Conservation (phyloP, 805 yeast genomes). For the Barnettozyma botsteinii region DNA sequence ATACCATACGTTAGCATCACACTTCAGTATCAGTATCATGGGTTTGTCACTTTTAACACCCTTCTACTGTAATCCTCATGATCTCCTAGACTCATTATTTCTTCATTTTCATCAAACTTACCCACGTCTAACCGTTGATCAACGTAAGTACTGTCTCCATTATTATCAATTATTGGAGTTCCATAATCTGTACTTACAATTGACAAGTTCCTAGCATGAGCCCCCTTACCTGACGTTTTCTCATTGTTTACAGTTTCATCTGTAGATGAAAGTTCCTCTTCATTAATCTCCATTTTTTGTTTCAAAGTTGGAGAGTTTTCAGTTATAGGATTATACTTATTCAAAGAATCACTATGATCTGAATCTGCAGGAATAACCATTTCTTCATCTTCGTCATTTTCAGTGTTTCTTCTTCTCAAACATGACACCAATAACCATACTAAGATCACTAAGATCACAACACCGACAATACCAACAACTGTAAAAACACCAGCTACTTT, state of each 20-base stretch:
- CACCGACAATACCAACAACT: constrained; percentile 62
- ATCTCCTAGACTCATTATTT: constrained; percentile 36
- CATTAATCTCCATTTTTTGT: constrained; percentile 16
- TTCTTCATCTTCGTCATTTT: constrained; percentile 10
- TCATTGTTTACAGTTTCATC: constrained; percentile 11
- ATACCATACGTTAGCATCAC: too few relatives aligned
- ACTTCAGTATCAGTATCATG: too few relatives aligned
- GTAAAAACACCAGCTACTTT: constrained; percentile 84
- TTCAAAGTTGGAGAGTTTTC: constrained; percentile 1
- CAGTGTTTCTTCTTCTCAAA: not conserved
- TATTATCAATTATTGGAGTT: constrained; percentile 22
- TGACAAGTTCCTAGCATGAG: constrained; percentile 3
- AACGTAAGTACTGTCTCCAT: constrained; percentile 25
- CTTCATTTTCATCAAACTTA: constrained; percentile 22
- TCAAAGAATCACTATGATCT: too few relatives aligned
- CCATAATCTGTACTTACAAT: constrained; percentile 9
- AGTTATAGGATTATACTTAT: too few relatives aligned
- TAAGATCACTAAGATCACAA: constrained; percentile 38
- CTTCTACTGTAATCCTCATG: constrained; percentile 44
- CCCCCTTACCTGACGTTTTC: not conserved
- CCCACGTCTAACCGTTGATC: constrained; percentile 35
- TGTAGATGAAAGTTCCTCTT: constrained; percentile 11
- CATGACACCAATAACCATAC: constrained; percentile 32
- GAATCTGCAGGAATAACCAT: constrained; percentile 13
- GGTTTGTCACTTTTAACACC: constrained; percentile 43